Conservation (phyloP, 2,329 filamentous ascomycete genomes). For the Plenodomus biglobosus region DNA sequence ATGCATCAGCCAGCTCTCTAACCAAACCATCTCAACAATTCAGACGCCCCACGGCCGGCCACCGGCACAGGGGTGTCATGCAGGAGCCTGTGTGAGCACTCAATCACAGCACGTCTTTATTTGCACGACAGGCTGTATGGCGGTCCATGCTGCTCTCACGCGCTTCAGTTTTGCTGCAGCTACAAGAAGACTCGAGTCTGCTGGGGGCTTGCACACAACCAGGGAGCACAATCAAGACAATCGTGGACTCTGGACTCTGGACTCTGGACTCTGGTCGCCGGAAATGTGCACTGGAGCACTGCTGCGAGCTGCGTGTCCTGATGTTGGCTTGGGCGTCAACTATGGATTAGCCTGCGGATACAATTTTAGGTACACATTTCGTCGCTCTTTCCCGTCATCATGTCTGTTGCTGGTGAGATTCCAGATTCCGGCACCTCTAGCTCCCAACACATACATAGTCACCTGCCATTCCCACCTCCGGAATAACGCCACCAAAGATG, state of each 20-base stretch:
- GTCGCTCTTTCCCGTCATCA: background rate
- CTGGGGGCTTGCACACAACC: too few relatives aligned
- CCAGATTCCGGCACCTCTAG: background rate
- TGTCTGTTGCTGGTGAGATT: background rate
- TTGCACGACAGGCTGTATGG: conserved; percentile 28
- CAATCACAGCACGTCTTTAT: conserved; percentile 27
- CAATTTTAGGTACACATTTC: too few relatives aligned
- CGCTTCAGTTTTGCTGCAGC: background rate
- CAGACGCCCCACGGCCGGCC: conserved; percentile 14
- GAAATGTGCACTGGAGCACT: background rate
- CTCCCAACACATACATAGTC: background rate
- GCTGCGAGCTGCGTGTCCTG: too few relatives aligned
- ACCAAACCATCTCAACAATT: conserved; percentile 18
- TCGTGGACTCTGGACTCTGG: too few relatives aligned
- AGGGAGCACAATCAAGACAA: too few relatives aligned
- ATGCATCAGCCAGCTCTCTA: background rate
- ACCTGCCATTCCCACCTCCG: background rate
- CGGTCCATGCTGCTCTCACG: background rate
- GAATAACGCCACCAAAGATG: background rate
- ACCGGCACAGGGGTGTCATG: conserved; percentile 15
- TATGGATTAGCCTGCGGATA: too few relatives aligned
- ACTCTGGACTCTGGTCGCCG: background rate
- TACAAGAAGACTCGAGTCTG: background rate
- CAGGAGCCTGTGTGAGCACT: conserved; percentile 23
- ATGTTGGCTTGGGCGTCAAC: too few relatives aligned